Base-by-base conservation (phyloP, 2,329 filamentous ascomycete species). In the Boeremia exigua region DNA sequence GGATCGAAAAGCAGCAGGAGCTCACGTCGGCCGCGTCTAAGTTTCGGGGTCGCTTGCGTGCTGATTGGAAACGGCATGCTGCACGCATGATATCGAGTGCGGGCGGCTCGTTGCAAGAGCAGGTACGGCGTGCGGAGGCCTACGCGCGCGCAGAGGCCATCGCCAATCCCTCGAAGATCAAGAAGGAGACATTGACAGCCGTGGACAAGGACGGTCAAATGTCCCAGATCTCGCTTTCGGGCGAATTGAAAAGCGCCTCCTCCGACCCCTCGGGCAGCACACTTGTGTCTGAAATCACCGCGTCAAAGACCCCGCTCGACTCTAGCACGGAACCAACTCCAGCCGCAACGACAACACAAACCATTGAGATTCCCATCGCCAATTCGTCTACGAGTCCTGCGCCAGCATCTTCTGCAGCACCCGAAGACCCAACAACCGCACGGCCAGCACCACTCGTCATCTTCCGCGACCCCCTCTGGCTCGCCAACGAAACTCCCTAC, bases 1-100 rank as follows among this genome's bases (percentile, higher is more conserved):
- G 95, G 95, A 98, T 99, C 56, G 95, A 99, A 77, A 98, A 97
- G 77, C 95, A 99, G 74, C 94, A 98, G 72, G 92, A 97, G 68
- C 79, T 98, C 6, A 83, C 87, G 10, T 86, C 85, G 57, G 84
- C 90, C 0, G 84, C 88, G 1, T 83, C 81, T 11, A 81, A 82
- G 1, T 97, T 99, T 70, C 84, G 95, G 2, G 78, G 81, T 2
- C 81, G 91, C n/a, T 71, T 98, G 58, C 82, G 93, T 32, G 85
- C 82, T 36, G 92, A 96, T 65, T 98, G 94, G 94, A 87, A 85
- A 71, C 83, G 92, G 32, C 91, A 96, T 75, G 91, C 90, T 5
- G 88, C 91, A 1, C 81, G 91, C 45, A 84, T 87, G 65, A 96
- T 98, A 62, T 82, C 92, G 1, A 89, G 89, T 55, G 81, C 82